These are phyloP conservation scores for Cladophialophora yegresii DNA, from an alignment of 2,329 filamentous ascomycete species.

Conservation along the genomic window DNA sequence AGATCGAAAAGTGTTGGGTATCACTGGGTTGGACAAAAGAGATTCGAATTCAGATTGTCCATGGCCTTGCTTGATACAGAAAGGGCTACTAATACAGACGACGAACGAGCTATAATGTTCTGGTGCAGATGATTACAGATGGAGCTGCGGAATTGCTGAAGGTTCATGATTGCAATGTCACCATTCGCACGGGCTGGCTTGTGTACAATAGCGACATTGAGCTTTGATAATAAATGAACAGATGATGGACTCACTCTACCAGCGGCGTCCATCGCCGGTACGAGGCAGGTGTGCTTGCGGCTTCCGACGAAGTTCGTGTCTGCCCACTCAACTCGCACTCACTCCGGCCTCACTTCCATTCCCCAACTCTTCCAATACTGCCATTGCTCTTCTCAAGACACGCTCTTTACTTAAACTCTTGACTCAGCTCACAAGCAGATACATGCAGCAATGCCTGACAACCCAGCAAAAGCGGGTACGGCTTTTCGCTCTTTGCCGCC, in stretches of 20 bases:
- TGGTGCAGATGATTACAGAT: slow-evolving; percentile 1
- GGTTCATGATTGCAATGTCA: background rate
- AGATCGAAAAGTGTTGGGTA: slow-evolving; percentile 15
- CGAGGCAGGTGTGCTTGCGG: background rate
- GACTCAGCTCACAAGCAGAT: background rate
- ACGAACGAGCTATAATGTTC: slow-evolving; percentile 1
- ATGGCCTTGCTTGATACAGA: slow-evolving; percentile 18
- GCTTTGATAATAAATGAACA: background rate
- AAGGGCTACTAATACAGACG: slow-evolving; percentile 12
- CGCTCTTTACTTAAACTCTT: background rate
- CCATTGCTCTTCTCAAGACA: background rate
- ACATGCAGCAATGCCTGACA: background rate
- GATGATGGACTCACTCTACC: background rate
- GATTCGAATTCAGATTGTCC: slow-evolving; percentile 19
- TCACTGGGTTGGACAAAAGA: slow-evolving; percentile 12
- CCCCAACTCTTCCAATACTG: background rate
- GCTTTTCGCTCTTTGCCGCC: background rate
- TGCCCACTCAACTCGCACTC: background rate
- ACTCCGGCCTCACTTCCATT: background rate
- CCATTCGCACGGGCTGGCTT: background rate
- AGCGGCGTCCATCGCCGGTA: no score
- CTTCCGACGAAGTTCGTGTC: background rate
- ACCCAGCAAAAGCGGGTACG: background rate
- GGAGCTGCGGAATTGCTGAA: slow-evolving; percentile 1
- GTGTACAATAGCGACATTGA: slow-evolving; percentile 5